Conservation (phyloP, 2,329 filamentous ascomycete species). For the Colletotrichum higginsianum region DNA sequence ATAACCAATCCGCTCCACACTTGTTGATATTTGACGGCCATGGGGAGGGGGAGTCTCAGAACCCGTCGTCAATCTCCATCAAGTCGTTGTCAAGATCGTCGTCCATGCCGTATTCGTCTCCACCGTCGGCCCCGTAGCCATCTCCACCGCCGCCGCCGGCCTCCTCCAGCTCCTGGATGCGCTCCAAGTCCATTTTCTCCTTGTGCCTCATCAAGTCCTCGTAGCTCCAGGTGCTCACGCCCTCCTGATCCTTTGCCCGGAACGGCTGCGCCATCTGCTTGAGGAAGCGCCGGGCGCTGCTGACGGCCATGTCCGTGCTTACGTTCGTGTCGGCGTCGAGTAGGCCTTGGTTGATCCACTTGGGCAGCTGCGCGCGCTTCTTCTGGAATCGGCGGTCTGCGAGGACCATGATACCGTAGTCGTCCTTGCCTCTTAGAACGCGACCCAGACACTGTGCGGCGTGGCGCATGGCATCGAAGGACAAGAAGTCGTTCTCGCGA, state of each 20-base stretch:
- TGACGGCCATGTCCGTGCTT: conserved; percentile 95
- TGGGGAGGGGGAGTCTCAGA: conserved; percentile 29
- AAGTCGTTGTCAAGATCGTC: conserved; percentile 68
- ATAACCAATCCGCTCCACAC: not conserved
- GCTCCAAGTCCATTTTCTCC: conserved; percentile 79
- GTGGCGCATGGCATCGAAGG: conserved; percentile 99
- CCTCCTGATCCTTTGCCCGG: conserved; percentile 85
- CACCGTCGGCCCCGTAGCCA: conserved; percentile 46
- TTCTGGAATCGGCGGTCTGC: conserved; percentile 95
- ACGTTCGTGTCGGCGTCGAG: conserved; percentile 89
- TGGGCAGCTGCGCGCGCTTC: conserved; percentile 90
- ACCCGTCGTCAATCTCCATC: conserved; percentile 64
- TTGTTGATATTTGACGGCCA: not conserved
- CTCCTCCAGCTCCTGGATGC: conserved; percentile 74
- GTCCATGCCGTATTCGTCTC: conserved; percentile 66
- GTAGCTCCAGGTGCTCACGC: conserved; percentile 92
- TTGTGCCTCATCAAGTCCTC: conserved; percentile 85
- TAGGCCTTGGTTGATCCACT: conserved; percentile 95
- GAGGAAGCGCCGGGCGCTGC: conserved; percentile 89
- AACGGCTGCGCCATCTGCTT: conserved; percentile 94
- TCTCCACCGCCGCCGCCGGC: conserved; percentile 46
- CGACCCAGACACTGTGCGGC: conserved; percentile 96
- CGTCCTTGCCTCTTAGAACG: conserved; percentile 95
- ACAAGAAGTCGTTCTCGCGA: conserved; percentile 96
- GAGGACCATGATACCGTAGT: conserved; percentile 99